phyloP scores from a whole-genome alignment of 2,329 filamentous ascomycete species.

The Lachnellula suecica region DNA sequence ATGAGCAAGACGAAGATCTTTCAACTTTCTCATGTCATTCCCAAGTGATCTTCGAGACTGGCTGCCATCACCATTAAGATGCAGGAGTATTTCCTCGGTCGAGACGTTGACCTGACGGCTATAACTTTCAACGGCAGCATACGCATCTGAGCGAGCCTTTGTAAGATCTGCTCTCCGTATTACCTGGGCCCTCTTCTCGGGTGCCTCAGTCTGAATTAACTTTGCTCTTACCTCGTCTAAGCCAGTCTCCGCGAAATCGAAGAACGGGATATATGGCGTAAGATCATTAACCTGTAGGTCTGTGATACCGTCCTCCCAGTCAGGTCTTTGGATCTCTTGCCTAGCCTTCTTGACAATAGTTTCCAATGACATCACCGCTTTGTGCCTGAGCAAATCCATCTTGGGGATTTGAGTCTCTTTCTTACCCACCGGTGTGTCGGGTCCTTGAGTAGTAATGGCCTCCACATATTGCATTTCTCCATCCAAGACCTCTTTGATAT shows the following conservation, averaged over 20 bases:
- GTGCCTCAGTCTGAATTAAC: neutral
- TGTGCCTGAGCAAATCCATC: neutral
- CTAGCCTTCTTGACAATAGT: neutral
- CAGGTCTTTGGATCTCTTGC: neutral
- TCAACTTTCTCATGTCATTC: no score
- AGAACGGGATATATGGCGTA: neutral
- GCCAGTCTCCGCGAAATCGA: neutral
- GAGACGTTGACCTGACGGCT: neutral
- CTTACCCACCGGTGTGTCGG: neutral
- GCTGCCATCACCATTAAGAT: neutral
- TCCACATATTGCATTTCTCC: neutral
- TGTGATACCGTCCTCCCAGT: neutral
- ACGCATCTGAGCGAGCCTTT: neutral
- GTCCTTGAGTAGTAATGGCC: neutral
- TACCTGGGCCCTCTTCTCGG: neutral
- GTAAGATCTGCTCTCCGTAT: neutral
- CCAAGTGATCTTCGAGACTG: no score
- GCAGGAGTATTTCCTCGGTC: neutral
- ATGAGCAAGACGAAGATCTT: no score
- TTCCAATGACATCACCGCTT: neutral
- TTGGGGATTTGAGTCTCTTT: neutral
- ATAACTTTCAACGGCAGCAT: neutral
- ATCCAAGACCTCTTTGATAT: neutral
- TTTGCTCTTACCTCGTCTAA: neutral
- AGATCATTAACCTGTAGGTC: neutral